Percentiles rank a stretch among this genome's conserved stretches.
These are phyloP conservation scores for Amanita pseudoporphyria DNA, from an alignment of 768 basidiomycete genomes.

Conservation along the genomic window DNA sequence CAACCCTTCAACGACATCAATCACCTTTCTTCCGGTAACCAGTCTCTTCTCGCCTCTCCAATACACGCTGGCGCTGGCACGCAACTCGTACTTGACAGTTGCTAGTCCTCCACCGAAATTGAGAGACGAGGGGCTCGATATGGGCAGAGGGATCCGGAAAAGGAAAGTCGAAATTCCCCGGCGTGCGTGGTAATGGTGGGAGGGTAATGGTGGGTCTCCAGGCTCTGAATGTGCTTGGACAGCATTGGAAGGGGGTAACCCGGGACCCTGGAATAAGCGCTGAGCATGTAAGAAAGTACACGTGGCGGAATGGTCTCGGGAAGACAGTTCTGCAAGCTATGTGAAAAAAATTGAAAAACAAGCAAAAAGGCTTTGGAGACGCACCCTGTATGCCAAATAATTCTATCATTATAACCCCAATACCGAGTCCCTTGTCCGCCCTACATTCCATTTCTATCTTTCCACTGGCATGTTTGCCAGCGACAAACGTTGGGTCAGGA, in stretches of 20 bases:
- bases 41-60: constrained; percentile 70
- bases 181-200: constrained; percentile 62
- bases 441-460: constrained; percentile 77
- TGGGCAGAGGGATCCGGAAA: constrained; percentile 66
- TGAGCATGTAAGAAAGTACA: constrained; percentile 65
- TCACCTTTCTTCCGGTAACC: constrained; percentile 49
- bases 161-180: constrained; percentile 71
- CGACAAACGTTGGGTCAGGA: constrained; percentile 50
- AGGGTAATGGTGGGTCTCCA: constrained; percentile 52
- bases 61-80: constrained; percentile 59
- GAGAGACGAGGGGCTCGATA: constrained; percentile 60
- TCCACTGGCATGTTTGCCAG: constrained; percentile 58
- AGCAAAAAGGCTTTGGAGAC: constrained; percentile 1
- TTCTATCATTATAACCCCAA: constrained; percentile 71
- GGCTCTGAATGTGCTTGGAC: constrained; percentile 54
- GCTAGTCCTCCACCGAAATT: constrained; percentile 64
- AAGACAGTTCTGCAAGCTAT: constrained; percentile 48
- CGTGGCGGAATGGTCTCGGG: constrained; percentile 72
- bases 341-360: constrained; percentile 8
- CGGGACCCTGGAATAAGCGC: constrained; percentile 72
- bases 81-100: constrained; percentile 60
- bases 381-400: constrained; percentile 65
- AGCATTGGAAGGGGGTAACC: constrained; percentile 77
- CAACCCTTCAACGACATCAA: constrained; percentile 57
- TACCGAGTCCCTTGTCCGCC: constrained; percentile 64